A percentile compares a stretch with the other conserved stretches of the same genome.
phyloP scores from a whole-genome alignment of 192 early-diverging fungal genomes.

The Linnemannia exigua region DNA sequence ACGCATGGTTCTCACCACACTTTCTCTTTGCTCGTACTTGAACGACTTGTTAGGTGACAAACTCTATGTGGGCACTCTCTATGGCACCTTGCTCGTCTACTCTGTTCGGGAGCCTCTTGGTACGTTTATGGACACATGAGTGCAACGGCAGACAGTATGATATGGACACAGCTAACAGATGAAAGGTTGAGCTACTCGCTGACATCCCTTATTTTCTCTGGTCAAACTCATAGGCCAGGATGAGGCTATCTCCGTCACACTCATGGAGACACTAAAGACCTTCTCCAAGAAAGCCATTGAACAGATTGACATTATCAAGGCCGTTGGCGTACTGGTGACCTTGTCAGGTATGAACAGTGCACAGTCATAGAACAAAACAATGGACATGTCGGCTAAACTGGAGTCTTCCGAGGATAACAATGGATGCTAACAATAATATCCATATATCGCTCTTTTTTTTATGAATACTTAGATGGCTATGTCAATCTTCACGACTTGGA shows the following conservation, averaged over 20 bases:
- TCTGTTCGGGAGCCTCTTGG: constrained; percentile 71
- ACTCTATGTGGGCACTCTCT: constrained; percentile 77
- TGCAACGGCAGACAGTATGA: not conserved
- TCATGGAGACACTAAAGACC: constrained; percentile 75
- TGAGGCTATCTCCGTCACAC: constrained; percentile 66
- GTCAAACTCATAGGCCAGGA: constrained; percentile 52
- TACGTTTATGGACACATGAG: constrained; percentile 23
- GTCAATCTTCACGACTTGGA: constrained; percentile 83
- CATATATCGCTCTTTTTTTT: not conserved
- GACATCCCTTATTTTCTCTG: not conserved
- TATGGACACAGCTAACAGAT: constrained; percentile 1
- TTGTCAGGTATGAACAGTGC: constrained; percentile 64
- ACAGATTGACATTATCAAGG: constrained; percentile 82
- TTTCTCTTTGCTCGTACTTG: constrained; percentile 6
- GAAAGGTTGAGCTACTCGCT: not conserved
- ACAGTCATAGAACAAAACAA: not conserved
- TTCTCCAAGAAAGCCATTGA: constrained; percentile 81
- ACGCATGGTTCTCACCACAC: constrained; percentile 15
- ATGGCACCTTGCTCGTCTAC: constrained; percentile 79
- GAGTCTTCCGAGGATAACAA: not conserved
- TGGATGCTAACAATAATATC: not conserved
- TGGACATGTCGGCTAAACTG: not conserved
- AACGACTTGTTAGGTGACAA: constrained; percentile 68
- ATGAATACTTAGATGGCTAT: constrained; percentile 68
- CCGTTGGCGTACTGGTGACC: constrained; percentile 78